Evolutionary conservation across 2,329 filamentous ascomycete species (phyloP).

Genomic region (Emericellopsis cladophorae): DNA sequence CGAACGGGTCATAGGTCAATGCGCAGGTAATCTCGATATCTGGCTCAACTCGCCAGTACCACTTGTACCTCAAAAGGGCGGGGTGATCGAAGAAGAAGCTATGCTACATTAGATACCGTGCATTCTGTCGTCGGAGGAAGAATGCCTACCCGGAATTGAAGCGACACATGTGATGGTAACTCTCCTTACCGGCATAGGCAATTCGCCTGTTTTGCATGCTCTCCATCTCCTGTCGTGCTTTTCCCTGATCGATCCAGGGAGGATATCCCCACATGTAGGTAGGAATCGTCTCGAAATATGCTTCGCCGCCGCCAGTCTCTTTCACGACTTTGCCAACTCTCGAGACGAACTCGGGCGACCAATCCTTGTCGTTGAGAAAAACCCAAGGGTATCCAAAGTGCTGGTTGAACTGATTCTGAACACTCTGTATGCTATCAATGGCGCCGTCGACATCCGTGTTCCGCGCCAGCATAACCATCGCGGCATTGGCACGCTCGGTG

Average conservation of each 20-base stretch:
- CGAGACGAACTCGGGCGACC: constrained; percentile 22
- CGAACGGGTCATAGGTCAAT: constrained; percentile 34
- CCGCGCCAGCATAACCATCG: constrained; percentile 31
- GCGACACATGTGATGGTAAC: constrained; percentile 27
- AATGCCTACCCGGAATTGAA: constrained; percentile 27
- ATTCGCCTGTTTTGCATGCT: constrained; percentile 17
- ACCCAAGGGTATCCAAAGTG: constrained; percentile 33
- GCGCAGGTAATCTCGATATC: constrained; percentile 30
- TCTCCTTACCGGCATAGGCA: constrained; percentile 23
- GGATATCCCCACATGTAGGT: constrained; percentile 27
- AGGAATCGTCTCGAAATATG: constrained; percentile 27
- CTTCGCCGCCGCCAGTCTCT: constrained; percentile 13
- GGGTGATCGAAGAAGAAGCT: constrained; percentile 30
- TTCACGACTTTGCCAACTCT: constrained; percentile 21
- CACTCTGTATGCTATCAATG: constrained; percentile 22
- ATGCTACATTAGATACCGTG: background rate
- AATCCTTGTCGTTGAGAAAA: constrained; percentile 32
- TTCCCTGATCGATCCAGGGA: constrained; percentile 14
- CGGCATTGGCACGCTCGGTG: constrained; percentile 25
- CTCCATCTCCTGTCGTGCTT: constrained; percentile 18
- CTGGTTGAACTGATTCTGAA: constrained; percentile 30
- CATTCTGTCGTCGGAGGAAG: constrained; percentile 3
- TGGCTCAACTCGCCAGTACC: constrained; percentile 33
- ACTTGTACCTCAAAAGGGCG: constrained; percentile 26
- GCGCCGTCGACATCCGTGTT: constrained; percentile 27